A percentile compares a stretch with the other conserved stretches of the same genome.
Evolutionary conservation across 352 stramenopile genomes (phyloP).

Genomic region (Sclerospora graminicola): DNA sequence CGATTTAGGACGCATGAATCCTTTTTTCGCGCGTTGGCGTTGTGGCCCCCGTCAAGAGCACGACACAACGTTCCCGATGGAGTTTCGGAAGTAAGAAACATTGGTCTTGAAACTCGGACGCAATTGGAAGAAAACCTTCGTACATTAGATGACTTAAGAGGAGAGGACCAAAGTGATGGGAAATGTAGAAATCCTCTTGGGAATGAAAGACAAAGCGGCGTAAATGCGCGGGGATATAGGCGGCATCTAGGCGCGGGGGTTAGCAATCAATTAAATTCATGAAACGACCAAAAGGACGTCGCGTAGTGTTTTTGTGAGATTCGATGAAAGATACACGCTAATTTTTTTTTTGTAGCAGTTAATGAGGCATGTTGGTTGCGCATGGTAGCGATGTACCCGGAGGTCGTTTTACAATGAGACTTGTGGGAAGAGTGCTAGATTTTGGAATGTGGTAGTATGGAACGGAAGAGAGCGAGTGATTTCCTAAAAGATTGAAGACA

Average conservation of each 20-base stretch:
- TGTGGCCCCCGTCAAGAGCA: conserved; percentile 40
- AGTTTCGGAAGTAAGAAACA: conserved; percentile 85
- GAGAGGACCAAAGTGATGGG: conserved; percentile 79
- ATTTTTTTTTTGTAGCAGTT: no score
- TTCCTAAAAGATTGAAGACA: no score
- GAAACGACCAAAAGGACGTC: no score
- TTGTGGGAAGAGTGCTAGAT: no score
- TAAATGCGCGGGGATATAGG: conserved; percentile 85
- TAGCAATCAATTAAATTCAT: no score
- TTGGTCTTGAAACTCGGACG: conserved; percentile 58
- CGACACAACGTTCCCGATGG: conserved; percentile 82
- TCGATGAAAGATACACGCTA: no score
- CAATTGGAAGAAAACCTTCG: conserved; percentile 92
- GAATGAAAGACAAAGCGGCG: conserved; percentile 82
- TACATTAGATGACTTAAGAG: conserved; percentile 88
- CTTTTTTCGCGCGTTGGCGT: conserved; percentile 69
- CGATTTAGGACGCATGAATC: conserved; percentile 85
- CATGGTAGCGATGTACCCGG: no score
- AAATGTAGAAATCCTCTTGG: conserved; percentile 91
- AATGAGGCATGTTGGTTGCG: no score
- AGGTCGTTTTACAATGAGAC: no score
- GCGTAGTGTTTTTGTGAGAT: no score
- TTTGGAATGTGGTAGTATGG: no score
- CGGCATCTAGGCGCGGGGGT: conserved; percentile 40
- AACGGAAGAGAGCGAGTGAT: no score